A percentile compares a stretch with the other conserved stretches of the same genome.
phyloP scores from a whole-genome alignment of 257 asterid genomes.

The Primulina eburnea region DNA sequence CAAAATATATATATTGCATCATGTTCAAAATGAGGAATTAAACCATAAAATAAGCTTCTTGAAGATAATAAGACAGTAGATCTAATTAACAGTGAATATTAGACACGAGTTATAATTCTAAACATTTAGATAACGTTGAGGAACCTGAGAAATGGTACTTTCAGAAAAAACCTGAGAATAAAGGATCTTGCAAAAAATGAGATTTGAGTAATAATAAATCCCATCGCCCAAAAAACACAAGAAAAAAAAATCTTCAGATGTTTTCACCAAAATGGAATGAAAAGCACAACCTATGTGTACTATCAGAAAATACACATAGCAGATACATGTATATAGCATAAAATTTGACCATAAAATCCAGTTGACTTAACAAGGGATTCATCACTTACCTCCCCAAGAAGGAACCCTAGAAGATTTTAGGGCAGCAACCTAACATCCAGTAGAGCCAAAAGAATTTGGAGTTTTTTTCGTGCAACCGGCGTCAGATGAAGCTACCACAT shows the following conservation, averaged over 20 bases:
- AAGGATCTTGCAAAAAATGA: neutral
- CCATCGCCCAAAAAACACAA: neutral
- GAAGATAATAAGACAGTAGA: neutral
- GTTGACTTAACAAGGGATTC: neutral
- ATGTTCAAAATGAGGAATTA: too few relatives aligned
- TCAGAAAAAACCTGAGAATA: neutral
- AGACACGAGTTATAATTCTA: too few relatives aligned
- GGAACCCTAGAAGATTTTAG: neutral
- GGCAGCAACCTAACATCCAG: neutral
- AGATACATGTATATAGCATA: neutral
- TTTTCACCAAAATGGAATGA: neutral
- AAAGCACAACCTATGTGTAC: neutral
- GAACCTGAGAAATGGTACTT: neutral
- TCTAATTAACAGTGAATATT: neutral
- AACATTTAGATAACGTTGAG: neutral
- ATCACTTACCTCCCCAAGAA: neutral
- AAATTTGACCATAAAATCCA: neutral
- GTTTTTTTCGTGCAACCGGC: conserved; percentile 26
- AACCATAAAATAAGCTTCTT: neutral
- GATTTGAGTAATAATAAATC: neutral
- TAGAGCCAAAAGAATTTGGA: too few relatives aligned
- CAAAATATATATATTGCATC: too few relatives aligned
- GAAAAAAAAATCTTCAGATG: neutral
- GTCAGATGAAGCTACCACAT: conserved; percentile 46
- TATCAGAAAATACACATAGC: neutral